Percentiles rank a stretch among this genome's conserved stretches.
Evolutionary conservation across 2,329 filamentous ascomycete genomes (phyloP).

Genomic region (Purpureocillium lavendulum): DNA sequence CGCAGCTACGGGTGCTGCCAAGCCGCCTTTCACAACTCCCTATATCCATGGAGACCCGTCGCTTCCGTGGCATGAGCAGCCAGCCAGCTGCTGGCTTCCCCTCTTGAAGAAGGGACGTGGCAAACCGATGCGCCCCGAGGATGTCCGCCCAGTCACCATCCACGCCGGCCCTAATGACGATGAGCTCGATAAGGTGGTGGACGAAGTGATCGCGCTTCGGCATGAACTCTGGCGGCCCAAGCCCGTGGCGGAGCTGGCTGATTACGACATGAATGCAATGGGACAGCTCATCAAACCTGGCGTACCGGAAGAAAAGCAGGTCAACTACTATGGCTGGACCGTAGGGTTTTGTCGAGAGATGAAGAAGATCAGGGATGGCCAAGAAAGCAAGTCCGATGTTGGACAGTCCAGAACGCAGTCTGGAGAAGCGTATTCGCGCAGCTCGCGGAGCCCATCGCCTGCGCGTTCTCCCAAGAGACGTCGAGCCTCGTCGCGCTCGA

Average conservation of each 20-base stretch:
- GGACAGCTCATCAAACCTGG: constrained; percentile 28
- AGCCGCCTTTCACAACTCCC: constrained; percentile 62
- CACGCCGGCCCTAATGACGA: constrained; percentile 59
- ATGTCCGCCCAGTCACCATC: constrained; percentile 65
- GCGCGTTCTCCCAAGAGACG: constrained; percentile 20
- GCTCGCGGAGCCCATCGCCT: constrained; percentile 2
- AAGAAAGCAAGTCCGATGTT: no score
- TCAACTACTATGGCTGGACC: constrained; percentile 47
- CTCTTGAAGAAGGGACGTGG: constrained; percentile 70
- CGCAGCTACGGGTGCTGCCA: constrained; percentile 34
- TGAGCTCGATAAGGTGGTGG: constrained; percentile 54
- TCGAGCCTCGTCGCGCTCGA: constrained; percentile 16
- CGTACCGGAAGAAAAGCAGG: constrained; percentile 54
- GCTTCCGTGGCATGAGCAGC: constrained; percentile 72
- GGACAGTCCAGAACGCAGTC: no score
- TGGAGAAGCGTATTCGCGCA: no score
- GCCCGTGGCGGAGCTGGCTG: constrained; percentile 35
- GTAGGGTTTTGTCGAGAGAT: no score
- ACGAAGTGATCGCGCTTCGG: no score
- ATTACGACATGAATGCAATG: constrained; percentile 63
- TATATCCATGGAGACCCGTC: constrained; percentile 67
- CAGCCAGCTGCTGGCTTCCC: constrained; percentile 72
- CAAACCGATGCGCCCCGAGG: constrained; percentile 61
- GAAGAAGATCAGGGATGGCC: no score
- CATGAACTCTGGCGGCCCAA: constrained; percentile 16